phyloP scores from a whole-genome alignment of 208 protist species.

The Leishmania aethiopica region DNA sequence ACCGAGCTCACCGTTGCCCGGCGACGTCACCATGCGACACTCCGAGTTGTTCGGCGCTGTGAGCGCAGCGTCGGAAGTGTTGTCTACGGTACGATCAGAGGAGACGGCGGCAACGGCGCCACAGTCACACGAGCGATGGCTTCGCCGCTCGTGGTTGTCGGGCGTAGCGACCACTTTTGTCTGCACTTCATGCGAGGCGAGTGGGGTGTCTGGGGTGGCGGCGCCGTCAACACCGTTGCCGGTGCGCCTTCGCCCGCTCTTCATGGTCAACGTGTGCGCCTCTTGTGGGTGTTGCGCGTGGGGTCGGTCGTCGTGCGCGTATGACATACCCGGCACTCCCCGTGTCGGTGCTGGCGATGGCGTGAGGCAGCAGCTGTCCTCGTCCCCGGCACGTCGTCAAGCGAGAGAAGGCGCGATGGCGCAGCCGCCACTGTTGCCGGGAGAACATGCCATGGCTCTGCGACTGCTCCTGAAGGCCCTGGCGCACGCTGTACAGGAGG shows the following conservation, averaged over 20 bases:
- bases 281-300: conserved; percentile 21
- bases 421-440: conserved; percentile 7
- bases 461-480: conserved; percentile 30
- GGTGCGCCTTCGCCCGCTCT: conserved; percentile 2
- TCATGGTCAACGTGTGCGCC: conserved; percentile 18
- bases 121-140: background rate
- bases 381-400: background rate
- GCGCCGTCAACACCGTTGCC: background rate
- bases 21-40: conserved; percentile 1
- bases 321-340: background rate
- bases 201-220: background rate
- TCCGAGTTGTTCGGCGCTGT: background rate
- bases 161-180: background rate
- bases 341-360: background rate
- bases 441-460: conserved; percentile 29
- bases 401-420: background rate
- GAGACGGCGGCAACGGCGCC: background rate
- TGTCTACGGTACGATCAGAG: background rate
- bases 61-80: background rate
- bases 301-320: conserved; percentile 28
- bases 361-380: background rate
- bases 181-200: background rate
- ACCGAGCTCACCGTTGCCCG: background rate
- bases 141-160: background rate
- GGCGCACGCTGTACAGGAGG: conserved; percentile 10